These are phyloP conservation scores for Colletotrichum brevisporum DNA, from an alignment of 2,329 filamentous ascomycete genomes.

Conservation along the genomic window DNA sequence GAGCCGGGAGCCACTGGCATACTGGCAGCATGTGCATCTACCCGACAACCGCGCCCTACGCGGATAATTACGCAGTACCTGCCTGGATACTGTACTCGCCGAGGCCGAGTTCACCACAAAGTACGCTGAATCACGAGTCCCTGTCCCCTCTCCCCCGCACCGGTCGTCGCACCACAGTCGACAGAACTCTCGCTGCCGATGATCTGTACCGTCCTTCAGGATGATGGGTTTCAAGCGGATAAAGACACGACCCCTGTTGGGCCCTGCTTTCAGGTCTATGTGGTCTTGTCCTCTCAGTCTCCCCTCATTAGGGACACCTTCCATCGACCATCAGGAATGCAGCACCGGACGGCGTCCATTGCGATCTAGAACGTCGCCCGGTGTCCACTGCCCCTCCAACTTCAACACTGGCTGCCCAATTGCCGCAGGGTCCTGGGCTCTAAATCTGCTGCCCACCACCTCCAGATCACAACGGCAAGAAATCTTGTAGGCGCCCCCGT, in stretches of 20 bases:
- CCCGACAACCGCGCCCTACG: too few relatives aligned
- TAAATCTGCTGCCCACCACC: slow-evolving; percentile 7
- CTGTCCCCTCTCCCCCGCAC: slow-evolving; percentile 27
- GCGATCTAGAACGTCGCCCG: slow-evolving; percentile 35
- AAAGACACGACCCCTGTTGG: too few relatives aligned
- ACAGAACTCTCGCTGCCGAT: slow-evolving; percentile 11
- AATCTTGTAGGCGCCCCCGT: too few relatives aligned
- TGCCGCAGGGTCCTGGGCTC: slow-evolving; percentile 18
- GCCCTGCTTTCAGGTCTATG: too few relatives aligned
- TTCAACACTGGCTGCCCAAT: not conserved
- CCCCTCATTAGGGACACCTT: slow-evolving; percentile 25
- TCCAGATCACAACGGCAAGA: slow-evolving; percentile 6
- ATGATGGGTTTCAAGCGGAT: too few relatives aligned
- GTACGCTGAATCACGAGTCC: not conserved
- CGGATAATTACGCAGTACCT: too few relatives aligned
- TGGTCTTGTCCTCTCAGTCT: too few relatives aligned
- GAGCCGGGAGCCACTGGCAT: too few relatives aligned
- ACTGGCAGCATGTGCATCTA: too few relatives aligned
- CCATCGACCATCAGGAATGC: too few relatives aligned
- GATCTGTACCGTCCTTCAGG: not conserved
- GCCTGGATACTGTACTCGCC: not conserved
- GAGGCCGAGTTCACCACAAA: not conserved
- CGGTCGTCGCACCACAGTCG: slow-evolving; percentile 28
- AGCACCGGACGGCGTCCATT: slow-evolving; percentile 27
- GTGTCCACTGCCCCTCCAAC: slow-evolving; percentile 13